Conservation (phyloP, 371 early-diverging fungal species). For the Rhizopus microsporus region DNA sequence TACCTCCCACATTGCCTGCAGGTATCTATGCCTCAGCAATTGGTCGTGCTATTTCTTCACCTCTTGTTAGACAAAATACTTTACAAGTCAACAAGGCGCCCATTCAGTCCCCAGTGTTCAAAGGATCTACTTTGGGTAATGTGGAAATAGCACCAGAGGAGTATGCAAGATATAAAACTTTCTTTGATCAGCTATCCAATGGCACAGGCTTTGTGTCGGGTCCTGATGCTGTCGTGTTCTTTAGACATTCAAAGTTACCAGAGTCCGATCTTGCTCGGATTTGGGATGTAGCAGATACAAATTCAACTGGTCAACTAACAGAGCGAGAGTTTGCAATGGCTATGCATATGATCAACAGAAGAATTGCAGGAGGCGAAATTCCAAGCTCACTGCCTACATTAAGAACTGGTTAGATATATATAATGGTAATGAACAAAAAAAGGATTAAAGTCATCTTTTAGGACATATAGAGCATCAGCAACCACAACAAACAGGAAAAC, state of each 20-base stretch:
- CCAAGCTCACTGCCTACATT: slow-evolving; percentile 27
- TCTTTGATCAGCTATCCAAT: slow-evolving; percentile 37
- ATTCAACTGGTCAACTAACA: slow-evolving; percentile 43
- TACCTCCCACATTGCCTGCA: slow-evolving; percentile 64
- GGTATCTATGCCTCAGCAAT: slow-evolving; percentile 61
- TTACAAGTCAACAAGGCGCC: slow-evolving; percentile 19
- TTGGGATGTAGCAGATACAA: slow-evolving; percentile 68
- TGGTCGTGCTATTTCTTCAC: slow-evolving; percentile 39
- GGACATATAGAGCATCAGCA: slow-evolving; percentile 10
- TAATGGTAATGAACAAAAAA: neutral
- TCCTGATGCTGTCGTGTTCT: slow-evolving; percentile 73
- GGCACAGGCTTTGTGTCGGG: slow-evolving; percentile 42
- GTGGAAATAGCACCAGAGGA: slow-evolving; percentile 34
- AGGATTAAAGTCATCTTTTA: neutral
- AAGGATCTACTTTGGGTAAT: slow-evolving; percentile 1
- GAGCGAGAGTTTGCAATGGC: slow-evolving; percentile 60
- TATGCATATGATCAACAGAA: slow-evolving; percentile 63
- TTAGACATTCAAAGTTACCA: slow-evolving; percentile 73
- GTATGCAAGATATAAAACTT: slow-evolving; percentile 29
- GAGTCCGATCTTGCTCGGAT: slow-evolving; percentile 68
- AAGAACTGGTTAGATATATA: slow-evolving; percentile 5
- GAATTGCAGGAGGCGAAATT: slow-evolving; percentile 49
- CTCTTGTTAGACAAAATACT: slow-evolving; percentile 28
- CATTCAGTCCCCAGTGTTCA: slow-evolving; percentile 21
- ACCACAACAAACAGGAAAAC: neutral